Base-by-base conservation (phyloP, 1,139 yeast genomes). In the Starmera stellimalicola region DNA sequence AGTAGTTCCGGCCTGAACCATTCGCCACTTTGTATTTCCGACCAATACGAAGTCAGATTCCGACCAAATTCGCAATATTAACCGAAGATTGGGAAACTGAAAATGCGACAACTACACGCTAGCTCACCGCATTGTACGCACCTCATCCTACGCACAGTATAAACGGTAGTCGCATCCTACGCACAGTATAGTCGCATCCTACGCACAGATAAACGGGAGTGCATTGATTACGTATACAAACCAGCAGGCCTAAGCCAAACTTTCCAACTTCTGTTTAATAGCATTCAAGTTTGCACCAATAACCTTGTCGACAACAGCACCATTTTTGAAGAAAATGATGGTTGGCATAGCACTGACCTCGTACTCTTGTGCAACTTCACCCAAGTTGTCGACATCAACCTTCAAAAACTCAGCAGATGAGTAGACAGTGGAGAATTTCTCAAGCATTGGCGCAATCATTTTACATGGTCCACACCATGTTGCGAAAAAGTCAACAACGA, bases 401-500 rank as follows among this genome's bases (percentile, higher is more conserved):
- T 85, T 84, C 70, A 73, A 68, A 70, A 87, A 85, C 48, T 68
- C 70, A 46, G 79, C 88, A 32, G 65, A 59, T 24, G 66, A 59
- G 62, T 65, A 68, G 49, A 73, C 68, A 33, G 63, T 58, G 27
- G 77, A 60, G 55, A 85, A 79, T 61, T 82, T 81, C 52, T 84
- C 93, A 51, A 87, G 63, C 64, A 83, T 66, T 55, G 96, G 96
- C 41, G 95, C 87, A 65, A 87, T 79, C 78, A 82, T 81, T 69
- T 85, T 85, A 69, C 96, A 87, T 42, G 96, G 95, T 49, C 95
- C 95, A 63, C 96, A 87, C 95, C 96, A 87, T 42, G 88, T 78
- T 48, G 96, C 95, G 51, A 77, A 84, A 65, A 87, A 87, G 65
- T 87, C 96, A 44, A 87, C 84, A 43, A 87, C 93, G 45, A 83